A percentile compares a stretch with the other conserved stretches of the same genome.
phyloP scores from a whole-genome alignment of 176 grass and related monocot species.

The Coix lacrymajobi region DNA sequence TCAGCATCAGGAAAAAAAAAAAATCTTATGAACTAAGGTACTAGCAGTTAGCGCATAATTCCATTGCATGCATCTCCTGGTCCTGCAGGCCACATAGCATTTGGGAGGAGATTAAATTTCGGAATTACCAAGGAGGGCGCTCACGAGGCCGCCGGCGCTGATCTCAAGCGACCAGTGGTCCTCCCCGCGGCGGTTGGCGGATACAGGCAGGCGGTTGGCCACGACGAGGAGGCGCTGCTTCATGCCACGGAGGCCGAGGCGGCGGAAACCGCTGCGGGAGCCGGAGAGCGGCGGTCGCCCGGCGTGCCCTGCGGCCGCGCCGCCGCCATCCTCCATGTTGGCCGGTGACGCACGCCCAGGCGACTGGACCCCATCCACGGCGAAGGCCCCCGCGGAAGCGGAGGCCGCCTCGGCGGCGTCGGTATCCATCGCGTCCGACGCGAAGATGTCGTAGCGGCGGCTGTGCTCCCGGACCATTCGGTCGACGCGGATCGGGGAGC shows the following conservation, averaged over 20 bases:
- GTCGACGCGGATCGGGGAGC: conserved; percentile 27
- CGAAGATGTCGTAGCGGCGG: conserved; percentile 15
- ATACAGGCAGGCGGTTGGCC: conserved; percentile 90
- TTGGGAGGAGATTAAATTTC: conserved; percentile 9
- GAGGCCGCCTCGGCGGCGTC: conserved; percentile 8
- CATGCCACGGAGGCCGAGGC: conserved; percentile 64
- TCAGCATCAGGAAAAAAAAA: not conserved
- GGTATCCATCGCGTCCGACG: conserved; percentile 43
- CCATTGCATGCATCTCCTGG: conserved; percentile 9
- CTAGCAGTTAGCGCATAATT: not conserved
- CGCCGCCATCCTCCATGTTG: conserved; percentile 30
- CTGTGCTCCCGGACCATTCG: conserved; percentile 23
- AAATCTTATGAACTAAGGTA: not conserved
- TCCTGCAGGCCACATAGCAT: conserved; percentile 2
- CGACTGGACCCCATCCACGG: not conserved
- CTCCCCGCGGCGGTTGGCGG: conserved; percentile 81
- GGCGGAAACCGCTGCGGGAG: conserved; percentile 36
- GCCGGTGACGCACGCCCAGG: not conserved
- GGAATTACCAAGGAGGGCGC: conserved; percentile 81
- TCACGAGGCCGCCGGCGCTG: conserved; percentile 91
- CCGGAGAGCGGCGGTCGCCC: conserved; percentile 33
- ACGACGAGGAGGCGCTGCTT: conserved; percentile 96
- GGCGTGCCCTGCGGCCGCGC: conserved; percentile 12
- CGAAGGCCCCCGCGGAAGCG: not conserved
- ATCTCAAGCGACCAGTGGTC: conserved; percentile 95